Evolutionary conservation across 441 rosid species (phyloP), one percentile per base, ranked within the genome.

Genomic region (Populus hybrid): DNA sequence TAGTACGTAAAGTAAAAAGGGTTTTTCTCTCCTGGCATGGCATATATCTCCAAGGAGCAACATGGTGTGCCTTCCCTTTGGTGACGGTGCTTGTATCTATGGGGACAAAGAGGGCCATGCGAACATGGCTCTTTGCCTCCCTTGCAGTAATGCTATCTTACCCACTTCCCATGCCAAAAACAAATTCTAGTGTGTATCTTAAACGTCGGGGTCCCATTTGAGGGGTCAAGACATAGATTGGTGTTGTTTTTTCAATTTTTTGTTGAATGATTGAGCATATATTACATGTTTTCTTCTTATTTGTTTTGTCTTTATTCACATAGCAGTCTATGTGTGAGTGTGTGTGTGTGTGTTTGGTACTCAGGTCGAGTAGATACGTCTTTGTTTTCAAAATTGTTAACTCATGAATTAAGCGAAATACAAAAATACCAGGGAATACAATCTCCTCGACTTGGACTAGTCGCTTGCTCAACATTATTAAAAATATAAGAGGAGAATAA

Each of bases 81-180:
- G 72, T 46, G 82, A 75, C 87, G 88, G 73, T 88, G 88, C 85
- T 69, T 16, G 11, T 18, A 36, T 75, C 28, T 34, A 65, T 40
- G 83, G 74, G 42, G 80, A 81, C 88, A 85, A 35, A 16, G 38
- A n/a, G 46, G 85, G 75, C 70, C 86, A 65, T 24, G 6, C 76
- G 78, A 84, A 84, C 86, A 84, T 88, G 83, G 18, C 79, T 74
- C 74, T 2, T 66, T 82, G 79, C 84, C 75, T 72, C 75, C 73
- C 46, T 46, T 63, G 5, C 32, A 70, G 70, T 70, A 70, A 70
- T 83, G 67, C 71, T 66, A 7, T 61, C 77, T 28, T 35, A 3
- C 83, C 84, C 78, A 64, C 80, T 24, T 69, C 80, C 84, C 83
- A 82, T 83, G 66, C 79, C 77, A 18, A 30, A 4, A 8, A 40